These are phyloP conservation scores for Purpureocillium lavendulum DNA, from an alignment of 2,329 filamentous ascomycete genomes.

Conservation along the genomic window DNA sequence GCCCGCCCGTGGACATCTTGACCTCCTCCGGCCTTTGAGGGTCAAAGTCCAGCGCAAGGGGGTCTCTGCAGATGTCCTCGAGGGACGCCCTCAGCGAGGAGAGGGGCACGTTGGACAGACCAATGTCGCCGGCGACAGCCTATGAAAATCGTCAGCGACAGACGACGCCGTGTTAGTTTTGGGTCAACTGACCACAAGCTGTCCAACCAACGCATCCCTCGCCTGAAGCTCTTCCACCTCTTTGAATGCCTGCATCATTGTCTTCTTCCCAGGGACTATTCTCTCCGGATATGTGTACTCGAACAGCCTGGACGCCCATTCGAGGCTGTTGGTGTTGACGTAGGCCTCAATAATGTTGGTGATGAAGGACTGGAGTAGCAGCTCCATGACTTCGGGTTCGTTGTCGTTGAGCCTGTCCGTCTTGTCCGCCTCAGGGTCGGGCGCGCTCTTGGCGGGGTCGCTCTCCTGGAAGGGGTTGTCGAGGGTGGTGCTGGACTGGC, in stretches of 20 bases:
- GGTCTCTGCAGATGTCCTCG: slow-evolving; percentile 31
- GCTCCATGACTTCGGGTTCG: slow-evolving; percentile 54
- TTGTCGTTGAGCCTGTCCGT: slow-evolving; percentile 30
- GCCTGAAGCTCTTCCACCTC: slow-evolving; percentile 53
- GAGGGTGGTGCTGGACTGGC: slow-evolving; percentile 49
- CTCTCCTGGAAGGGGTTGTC: slow-evolving; percentile 47
- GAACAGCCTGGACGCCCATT: slow-evolving; percentile 56
- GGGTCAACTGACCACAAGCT: slow-evolving; percentile 51
- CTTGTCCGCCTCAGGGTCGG: slow-evolving; percentile 49
- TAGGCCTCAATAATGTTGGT: slow-evolving; percentile 71
- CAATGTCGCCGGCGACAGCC: slow-evolving; percentile 56
- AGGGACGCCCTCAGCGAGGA: slow-evolving; percentile 37
- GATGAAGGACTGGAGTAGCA: slow-evolving; percentile 67
- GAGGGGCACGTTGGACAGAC: slow-evolving; percentile 37
- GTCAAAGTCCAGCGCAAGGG: slow-evolving; percentile 37
- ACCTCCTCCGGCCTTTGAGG: slow-evolving; percentile 41
- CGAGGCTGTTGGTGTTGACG: slow-evolving; percentile 50
- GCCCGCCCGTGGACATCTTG: slow-evolving; percentile 49
- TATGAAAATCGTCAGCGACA: slow-evolving; percentile 15
- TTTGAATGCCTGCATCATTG: slow-evolving; percentile 55
- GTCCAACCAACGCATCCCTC: slow-evolving; percentile 60
- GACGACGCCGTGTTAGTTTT: neutral
- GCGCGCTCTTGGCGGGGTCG: slow-evolving; percentile 45
- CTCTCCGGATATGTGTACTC: slow-evolving; percentile 61
- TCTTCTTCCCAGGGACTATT: slow-evolving; percentile 52